These are phyloP conservation scores for Fusarium mexicanum DNA, from an alignment of 2,329 filamentous ascomycete genomes.

Conservation along the genomic window DNA sequence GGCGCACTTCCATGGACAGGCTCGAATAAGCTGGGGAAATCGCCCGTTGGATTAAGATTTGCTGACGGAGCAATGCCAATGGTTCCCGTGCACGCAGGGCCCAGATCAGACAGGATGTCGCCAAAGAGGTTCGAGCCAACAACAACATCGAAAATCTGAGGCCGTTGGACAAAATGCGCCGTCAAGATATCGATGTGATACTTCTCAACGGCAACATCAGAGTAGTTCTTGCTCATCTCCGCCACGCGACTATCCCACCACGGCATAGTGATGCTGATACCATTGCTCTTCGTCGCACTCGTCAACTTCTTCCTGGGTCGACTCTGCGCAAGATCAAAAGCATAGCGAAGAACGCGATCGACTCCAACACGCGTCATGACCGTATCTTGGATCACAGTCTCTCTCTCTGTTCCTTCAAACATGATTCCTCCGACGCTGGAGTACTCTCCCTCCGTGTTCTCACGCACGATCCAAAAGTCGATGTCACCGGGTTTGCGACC, in stretches of 20 bases:
- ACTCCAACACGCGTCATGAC: slow-evolving; percentile 71
- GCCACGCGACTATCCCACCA: slow-evolving; percentile 72
- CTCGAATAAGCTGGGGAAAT: slow-evolving; percentile 67
- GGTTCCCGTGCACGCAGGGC: slow-evolving; percentile 74
- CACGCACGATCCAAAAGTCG: slow-evolving; percentile 73
- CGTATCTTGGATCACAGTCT: slow-evolving; percentile 69
- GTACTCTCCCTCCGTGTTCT: slow-evolving; percentile 76
- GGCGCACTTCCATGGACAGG: slow-evolving; percentile 78
- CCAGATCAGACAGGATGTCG: slow-evolving; percentile 77
- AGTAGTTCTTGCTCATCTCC: slow-evolving; percentile 64
- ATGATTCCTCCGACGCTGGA: slow-evolving; percentile 71
- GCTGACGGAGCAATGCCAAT: slow-evolving; percentile 78
- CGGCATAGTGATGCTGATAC: slow-evolving; percentile 73
- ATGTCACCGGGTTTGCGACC: slow-evolving; percentile 65
- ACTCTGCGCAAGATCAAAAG: slow-evolving; percentile 69
- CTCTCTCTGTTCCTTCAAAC: slow-evolving; percentile 67
- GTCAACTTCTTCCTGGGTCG: slow-evolving; percentile 69
- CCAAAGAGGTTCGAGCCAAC: slow-evolving; percentile 72
- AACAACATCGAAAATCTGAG: slow-evolving; percentile 68
- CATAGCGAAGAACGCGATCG: slow-evolving; percentile 70
- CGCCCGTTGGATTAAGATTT: slow-evolving; percentile 69
- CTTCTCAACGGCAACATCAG: slow-evolving; percentile 69
- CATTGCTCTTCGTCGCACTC: slow-evolving; percentile 74
- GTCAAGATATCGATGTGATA: slow-evolving; percentile 76
- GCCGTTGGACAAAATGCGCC: slow-evolving; percentile 69